Percentiles rank a stretch among this genome's conserved stretches.
Evolutionary conservation across 441 rosid species (phyloP).

Genomic region (Corymbia citriodora): DNA sequence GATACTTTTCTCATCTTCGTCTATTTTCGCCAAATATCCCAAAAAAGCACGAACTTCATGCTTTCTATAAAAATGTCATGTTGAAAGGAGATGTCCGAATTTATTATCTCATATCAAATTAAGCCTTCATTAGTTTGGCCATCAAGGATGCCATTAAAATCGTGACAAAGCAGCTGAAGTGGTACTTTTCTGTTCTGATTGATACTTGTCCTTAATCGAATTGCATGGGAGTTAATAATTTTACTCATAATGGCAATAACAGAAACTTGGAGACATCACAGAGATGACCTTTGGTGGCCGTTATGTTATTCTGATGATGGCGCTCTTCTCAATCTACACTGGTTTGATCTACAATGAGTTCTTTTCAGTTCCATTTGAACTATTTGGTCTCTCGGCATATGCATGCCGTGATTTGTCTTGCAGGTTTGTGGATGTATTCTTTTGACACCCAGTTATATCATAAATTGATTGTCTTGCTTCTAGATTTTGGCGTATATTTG

Average conservation of each 20-base stretch:
- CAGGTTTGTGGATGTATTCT: not conserved
- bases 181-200: not conserved
- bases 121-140: not conserved
- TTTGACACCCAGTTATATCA: not conserved
- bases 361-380: conserved; percentile 9
- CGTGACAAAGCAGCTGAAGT: not conserved
- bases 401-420: conserved; percentile 4
- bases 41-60: not conserved
- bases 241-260: not conserved
- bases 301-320: conserved; percentile 6
- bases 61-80: not conserved
- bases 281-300: conserved; percentile 12
- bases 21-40: not conserved
- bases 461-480: not conserved
- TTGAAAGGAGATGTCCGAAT: not conserved
- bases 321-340: conserved; percentile 4
- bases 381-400: conserved; percentile 4
- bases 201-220: not conserved
- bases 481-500: not conserved
- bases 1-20: not conserved
- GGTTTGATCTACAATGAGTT: conserved; percentile 13
- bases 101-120: not conserved
- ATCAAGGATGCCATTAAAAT: not conserved
- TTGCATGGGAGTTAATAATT: not conserved
- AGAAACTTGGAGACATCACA: conserved; percentile 5